A percentile compares a stretch with the other conserved stretches of the same genome.
phyloP scores from a whole-genome alignment of 1,284 basidiomycete species.

The Pascua guehoae region DNA sequence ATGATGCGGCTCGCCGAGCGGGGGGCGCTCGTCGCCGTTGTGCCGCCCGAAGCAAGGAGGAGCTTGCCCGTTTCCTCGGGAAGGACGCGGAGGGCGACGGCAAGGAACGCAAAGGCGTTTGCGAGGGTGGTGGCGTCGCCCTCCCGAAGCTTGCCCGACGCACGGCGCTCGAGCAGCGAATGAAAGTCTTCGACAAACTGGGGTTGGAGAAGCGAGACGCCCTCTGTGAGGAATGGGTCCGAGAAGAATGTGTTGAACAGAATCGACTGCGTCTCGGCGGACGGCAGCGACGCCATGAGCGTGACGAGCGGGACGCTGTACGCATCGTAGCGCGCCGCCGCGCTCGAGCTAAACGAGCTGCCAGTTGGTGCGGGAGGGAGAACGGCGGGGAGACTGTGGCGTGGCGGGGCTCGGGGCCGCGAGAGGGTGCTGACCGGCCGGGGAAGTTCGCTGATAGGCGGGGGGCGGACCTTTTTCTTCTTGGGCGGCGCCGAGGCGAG shows the following conservation, averaged over 20 bases:
- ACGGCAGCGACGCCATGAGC: constrained; percentile 35
- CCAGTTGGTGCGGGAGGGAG: not conserved
- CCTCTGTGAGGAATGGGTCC: constrained; percentile 44
- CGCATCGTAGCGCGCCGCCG: constrained; percentile 22
- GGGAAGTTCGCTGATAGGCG: constrained; percentile 4
- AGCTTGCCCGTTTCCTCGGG: constrained; percentile 42
- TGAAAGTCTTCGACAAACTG: constrained; percentile 37
- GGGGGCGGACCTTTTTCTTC: constrained; percentile 30
- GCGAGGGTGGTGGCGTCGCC: constrained; percentile 46
- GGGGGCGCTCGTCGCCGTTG: constrained; percentile 11
- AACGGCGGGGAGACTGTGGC: constrained; percentile 8
- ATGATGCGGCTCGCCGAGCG: constrained; percentile 21
- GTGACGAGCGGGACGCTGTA: constrained; percentile 32
- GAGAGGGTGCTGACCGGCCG: constrained; percentile 1
- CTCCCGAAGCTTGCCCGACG: constrained; percentile 19
- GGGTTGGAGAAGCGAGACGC: constrained; percentile 40
- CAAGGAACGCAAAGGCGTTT: constrained; percentile 38
- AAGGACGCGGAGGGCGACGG: constrained; percentile 33
- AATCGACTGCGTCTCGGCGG: constrained; percentile 34
- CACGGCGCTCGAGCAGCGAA: constrained; percentile 29
- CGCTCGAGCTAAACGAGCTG: not conserved
- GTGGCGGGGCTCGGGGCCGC: constrained; percentile 7
- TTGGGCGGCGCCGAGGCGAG: constrained; percentile 37
- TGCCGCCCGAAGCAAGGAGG: constrained; percentile 30
- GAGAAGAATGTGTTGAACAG: constrained; percentile 42